Percentiles rank a stretch among this genome's conserved stretches.
These are phyloP conservation scores for Amanita molliuscula DNA, from an alignment of 768 basidiomycete genomes.

Conservation along the genomic window DNA sequence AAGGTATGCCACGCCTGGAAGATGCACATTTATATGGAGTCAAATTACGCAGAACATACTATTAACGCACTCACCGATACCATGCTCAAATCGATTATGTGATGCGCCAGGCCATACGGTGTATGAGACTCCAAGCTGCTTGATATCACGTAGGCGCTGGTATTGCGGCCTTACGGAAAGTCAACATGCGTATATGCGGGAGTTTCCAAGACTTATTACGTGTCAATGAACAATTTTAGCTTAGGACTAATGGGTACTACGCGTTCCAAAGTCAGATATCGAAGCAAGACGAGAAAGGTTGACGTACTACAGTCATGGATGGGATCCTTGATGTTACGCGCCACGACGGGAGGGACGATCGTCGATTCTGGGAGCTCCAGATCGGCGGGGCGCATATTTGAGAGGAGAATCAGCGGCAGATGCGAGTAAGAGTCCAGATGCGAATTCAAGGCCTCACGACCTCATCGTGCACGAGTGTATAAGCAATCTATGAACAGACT, in stretches of 20 bases:
- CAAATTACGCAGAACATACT: neutral
- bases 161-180: conserved; percentile 47
- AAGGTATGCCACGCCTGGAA: conserved; percentile 63
- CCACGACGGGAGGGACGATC: neutral
- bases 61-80: conserved; percentile 41
- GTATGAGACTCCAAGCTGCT: conserved; percentile 71
- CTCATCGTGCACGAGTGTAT: neutral
- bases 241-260: conserved; percentile 27
- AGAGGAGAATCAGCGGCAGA: neutral
- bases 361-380: neutral
- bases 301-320: conserved; percentile 27
- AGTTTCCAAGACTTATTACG: conserved; percentile 31
- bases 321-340: conserved; percentile 22
- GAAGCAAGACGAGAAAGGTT: conserved; percentile 6
- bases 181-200: conserved; percentile 5
- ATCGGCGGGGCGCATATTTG: neutral
- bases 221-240: conserved; percentile 48
- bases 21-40: no score
- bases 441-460: neutral
- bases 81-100: conserved; percentile 80
- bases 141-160: conserved; percentile 66
- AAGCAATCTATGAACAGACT: neutral
- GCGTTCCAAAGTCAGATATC: neutral
- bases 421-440: neutral
- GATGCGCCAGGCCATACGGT: conserved; percentile 72